phyloP scores from a whole-genome alignment of 2,329 filamentous ascomycete genomes.

The Aphanocladium album region DNA sequence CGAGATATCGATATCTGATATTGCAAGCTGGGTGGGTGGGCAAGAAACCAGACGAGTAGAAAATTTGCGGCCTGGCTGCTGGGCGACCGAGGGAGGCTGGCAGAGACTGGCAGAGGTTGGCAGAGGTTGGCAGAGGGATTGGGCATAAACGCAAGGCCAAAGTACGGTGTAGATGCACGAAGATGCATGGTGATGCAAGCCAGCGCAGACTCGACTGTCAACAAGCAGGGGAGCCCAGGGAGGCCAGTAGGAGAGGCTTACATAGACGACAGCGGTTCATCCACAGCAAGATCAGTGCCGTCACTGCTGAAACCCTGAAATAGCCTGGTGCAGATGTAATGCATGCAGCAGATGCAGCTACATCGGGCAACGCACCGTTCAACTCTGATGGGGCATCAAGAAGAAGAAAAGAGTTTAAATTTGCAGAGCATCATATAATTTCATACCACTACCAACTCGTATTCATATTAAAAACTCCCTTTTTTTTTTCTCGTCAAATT shows the following conservation, averaged over 20 bases:
- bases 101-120: not conserved
- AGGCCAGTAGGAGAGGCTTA: not conserved
- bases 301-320: too few relatives aligned
- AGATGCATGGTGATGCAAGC: not conserved
- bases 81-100: not conserved
- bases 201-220: too few relatives aligned
- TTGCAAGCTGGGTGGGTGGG: not conserved
- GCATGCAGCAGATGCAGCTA: too few relatives aligned
- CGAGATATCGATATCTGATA: not conserved
- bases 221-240: too few relatives aligned
- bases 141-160: not conserved
- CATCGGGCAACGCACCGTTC: too few relatives aligned
- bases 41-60: not conserved
- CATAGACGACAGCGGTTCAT: not conserved
- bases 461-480: not conserved
- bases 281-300: not conserved
- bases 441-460: not conserved
- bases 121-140: not conserved
- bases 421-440: not conserved
- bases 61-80: not conserved
- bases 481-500: slow-evolving; percentile 5
- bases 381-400: not conserved
- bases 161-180: slow-evolving; percentile 6
- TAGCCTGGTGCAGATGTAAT: too few relatives aligned
- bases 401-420: not conserved